Evolutionary conservation across 2,329 filamentous ascomycete genomes (phyloP), one percentile per base, ranked within the genome.

Genomic region (Monilinia laxa): DNA sequence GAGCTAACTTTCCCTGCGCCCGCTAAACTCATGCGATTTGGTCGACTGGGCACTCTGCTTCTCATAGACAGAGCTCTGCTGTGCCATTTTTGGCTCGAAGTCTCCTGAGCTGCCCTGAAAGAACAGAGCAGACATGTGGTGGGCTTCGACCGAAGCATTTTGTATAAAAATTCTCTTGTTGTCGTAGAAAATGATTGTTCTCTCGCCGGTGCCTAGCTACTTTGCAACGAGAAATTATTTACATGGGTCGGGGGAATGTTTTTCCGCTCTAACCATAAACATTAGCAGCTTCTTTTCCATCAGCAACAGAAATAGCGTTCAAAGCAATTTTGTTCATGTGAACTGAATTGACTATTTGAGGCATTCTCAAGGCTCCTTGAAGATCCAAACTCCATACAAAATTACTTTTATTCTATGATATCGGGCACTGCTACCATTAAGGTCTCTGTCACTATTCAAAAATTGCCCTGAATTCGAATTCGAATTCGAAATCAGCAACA

Each of bases 101-200:
- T 76, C 89, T 0, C 89, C 89, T 71, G 79, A 89, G 68, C 78
- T 82, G 40, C 82, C 85, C 63, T 80, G 88, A 12, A 83, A 84
- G 60, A 82, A 83, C 42, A 82, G 88, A 56, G 85, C 84, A 1
- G 60, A 58, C 75, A 77, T 57, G 57, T 71, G 16, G 70, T 69
- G 14, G 69, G 68, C 47, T 68, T 71, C 31, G 71, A 67, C n/a
- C 72, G 72, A 23, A 75, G 49, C 75, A 77, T 76, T 12, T 40
- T 70, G 47, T 1, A 55, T 18, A 49, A 2, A 25, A 25, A 47
- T 1, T 23, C 10, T 12, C 23, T 31, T 49, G 12, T 54, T 25
- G 23, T 51, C 52, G 47, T 54, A 35, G 49, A n/a, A 38, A 16
- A 23, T 45, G 23, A 45, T n/a, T 47, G 16, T 49, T 47, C 2